Evolutionary conservation across 805 yeast genomes (phyloP), one percentile per base, ranked within the genome.

Genomic region (Saccharomycodes ludwigii): DNA sequence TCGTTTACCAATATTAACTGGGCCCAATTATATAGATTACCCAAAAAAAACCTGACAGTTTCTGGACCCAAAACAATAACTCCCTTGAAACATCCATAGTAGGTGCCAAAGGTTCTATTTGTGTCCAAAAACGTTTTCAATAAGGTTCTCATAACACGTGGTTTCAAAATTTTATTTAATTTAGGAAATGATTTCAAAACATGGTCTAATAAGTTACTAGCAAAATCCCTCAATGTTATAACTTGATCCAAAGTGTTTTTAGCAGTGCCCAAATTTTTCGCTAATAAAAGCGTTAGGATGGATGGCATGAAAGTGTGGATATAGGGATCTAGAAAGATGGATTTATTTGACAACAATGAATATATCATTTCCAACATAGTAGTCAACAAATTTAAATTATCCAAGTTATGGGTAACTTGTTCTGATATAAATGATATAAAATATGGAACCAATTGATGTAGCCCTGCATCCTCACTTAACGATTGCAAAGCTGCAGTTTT

Each of bases 301-400:
- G 95, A 83, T n/a, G 99, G 98, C 82, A 91, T 84, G 43, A 91
- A 61, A 1, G 95, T 88, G 59, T 93, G 98, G 28, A 91, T 84
- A 48, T 88, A 88, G 8, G 97, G 98, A 43, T 88, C 96, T 38
- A 88, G 65, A 46, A 85, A 88, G 24, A 91, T 74, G 14, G 94
- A 76, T 33, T 74, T 74, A 56, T 91, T 91, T 26, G 78, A 73
- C 30, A 85, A 65, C 19, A 91, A 63, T 0, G 97, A 85, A 37
- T 83, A 80, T 9, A 88, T 73, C 40, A 85, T 85, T 52, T 84
- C 93, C 38, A 91, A 61, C 83, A 88, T 85, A 5, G 94, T 81
- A 4, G 81, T 67, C 32, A 91, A 59, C 13, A 82, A 55, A 4
- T 68, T 70, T 27, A 81, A 62, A 47, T 79, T 77, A 44, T 80